Evolutionary conservation across 306 rosid species (phyloP).

Genomic region (Vigna hirtella): DNA sequence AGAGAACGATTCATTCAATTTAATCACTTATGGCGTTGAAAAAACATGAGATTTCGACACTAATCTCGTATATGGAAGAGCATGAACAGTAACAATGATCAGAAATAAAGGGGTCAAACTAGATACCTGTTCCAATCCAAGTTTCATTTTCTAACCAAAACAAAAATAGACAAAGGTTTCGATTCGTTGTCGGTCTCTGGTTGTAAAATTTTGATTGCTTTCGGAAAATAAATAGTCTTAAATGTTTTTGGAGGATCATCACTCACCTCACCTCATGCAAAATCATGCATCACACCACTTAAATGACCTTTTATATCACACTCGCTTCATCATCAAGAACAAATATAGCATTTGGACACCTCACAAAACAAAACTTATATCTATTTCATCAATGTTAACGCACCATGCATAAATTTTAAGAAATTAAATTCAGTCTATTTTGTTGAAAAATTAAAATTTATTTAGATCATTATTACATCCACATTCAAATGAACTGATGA

Average conservation of each 20-base stretch:
- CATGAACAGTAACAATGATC: background rate
- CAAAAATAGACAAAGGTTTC: slow-evolving; percentile 22
- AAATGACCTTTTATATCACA: background rate
- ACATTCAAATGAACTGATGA: background rate
- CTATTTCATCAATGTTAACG: background rate
- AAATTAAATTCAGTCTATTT: background rate
- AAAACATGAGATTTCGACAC: slow-evolving; percentile 35
- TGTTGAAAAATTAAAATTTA: background rate
- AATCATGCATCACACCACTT: slow-evolving; percentile 17
- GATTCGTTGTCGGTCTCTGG: slow-evolving; percentile 10
- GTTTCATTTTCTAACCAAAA: slow-evolving; percentile 1
- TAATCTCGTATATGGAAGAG: slow-evolving; percentile 10
- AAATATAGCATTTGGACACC: background rate
- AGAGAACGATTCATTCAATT: slow-evolving; percentile 14
- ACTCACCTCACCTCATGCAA: slow-evolving; percentile 22
- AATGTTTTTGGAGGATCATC: slow-evolving; percentile 12
- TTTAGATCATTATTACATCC: background rate
- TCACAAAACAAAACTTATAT: background rate
- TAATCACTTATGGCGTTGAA: slow-evolving; percentile 13
- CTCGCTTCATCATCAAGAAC: background rate
- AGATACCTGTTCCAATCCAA: slow-evolving; percentile 3
- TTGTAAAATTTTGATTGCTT: slow-evolving; percentile 17
- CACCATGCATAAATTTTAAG: background rate
- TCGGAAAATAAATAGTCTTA: slow-evolving; percentile 1
- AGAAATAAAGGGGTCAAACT: background rate